Evolutionary conservation across 164 flowering plant species (phyloP).

Genomic region (Protea cynaroides): DNA sequence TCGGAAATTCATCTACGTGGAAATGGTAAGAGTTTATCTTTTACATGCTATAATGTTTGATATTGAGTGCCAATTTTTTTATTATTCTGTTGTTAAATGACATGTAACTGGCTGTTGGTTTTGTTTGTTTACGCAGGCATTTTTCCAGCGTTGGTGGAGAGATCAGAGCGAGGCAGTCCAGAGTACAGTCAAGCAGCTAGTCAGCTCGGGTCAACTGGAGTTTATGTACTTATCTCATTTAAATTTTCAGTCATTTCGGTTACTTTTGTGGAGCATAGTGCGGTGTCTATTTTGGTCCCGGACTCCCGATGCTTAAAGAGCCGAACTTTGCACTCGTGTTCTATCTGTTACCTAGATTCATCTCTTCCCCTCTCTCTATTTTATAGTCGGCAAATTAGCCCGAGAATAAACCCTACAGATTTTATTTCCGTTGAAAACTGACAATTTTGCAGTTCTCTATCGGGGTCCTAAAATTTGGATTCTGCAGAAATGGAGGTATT

Average conservation of each 20-base stretch:
- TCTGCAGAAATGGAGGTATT: constrained; percentile 79
- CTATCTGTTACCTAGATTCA: too few relatives aligned
- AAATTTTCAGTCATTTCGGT: neutral
- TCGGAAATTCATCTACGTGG: constrained; percentile 78
- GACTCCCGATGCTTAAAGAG: too few relatives aligned
- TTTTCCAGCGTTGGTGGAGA: constrained; percentile 97
- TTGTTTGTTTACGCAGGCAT: constrained; percentile 46
- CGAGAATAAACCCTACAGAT: neutral
- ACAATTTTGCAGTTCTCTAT: neutral
- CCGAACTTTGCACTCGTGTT: too few relatives aligned
- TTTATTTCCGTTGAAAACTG: neutral
- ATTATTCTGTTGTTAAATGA: neutral
- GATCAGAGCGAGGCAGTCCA: constrained; percentile 55
- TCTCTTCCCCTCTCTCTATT: neutral
- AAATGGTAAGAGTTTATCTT: constrained; percentile 31
- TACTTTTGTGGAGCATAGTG: neutral
- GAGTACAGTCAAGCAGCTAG: constrained; percentile 49
- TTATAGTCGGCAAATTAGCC: neutral
- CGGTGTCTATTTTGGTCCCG: too few relatives aligned
- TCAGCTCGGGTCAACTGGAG: constrained; percentile 80
- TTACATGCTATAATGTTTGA: neutral
- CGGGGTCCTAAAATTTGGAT: neutral
- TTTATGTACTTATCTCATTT: constrained; percentile 44
- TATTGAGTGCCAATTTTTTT: neutral
- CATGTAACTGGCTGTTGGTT: neutral